phyloP scores from a whole-genome alignment of 371 early-diverging fungal genomes.

The Haplosporangium sp. region DNA sequence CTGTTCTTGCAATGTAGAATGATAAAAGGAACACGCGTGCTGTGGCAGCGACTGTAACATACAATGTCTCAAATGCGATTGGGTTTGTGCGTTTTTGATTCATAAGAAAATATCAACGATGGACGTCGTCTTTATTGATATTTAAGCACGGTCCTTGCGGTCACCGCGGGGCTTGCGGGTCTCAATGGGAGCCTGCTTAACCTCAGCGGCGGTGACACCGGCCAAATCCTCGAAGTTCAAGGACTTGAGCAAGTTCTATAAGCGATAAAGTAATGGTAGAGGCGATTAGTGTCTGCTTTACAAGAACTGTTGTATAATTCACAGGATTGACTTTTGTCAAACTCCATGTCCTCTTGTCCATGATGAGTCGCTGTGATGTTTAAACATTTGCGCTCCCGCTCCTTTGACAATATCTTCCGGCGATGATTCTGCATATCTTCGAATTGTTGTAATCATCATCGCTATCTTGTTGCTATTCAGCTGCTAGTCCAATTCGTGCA shows the following conservation, averaged over 20 bases:
- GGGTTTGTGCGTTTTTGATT: too few species aligned
- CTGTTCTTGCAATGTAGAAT: conserved; percentile 4
- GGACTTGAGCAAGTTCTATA: conserved; percentile 93
- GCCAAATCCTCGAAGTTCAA: conserved; percentile 92
- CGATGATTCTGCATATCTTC: too few species aligned
- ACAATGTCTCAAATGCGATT: too few species aligned
- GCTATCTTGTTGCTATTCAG: too few species aligned
- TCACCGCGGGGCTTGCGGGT: conserved; percentile 55
- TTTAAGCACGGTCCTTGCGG: conserved; percentile 55
- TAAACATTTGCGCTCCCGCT: background rate
- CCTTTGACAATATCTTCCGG: background rate
- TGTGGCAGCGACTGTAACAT: too few species aligned
- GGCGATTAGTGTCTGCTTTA: conserved; percentile 1
- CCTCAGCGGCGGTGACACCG: conserved; percentile 72
- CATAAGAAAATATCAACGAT: conserved; percentile 19
- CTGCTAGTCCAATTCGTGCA: too few species aligned
- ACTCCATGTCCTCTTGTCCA: too few species aligned
- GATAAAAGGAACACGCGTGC: too few species aligned
- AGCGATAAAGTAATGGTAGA: conserved; percentile 4
- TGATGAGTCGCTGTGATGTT: too few species aligned
- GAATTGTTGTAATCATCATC: too few species aligned
- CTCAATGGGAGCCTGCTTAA: conserved; percentile 53
- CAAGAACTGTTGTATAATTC: too few species aligned
- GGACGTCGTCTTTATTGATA: conserved; percentile 24
- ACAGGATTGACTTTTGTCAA: too few species aligned